These are phyloP conservation scores for Baudoinia panamericana DNA, from an alignment of 495 filamentous ascomycete species.

Conservation along the genomic window DNA sequence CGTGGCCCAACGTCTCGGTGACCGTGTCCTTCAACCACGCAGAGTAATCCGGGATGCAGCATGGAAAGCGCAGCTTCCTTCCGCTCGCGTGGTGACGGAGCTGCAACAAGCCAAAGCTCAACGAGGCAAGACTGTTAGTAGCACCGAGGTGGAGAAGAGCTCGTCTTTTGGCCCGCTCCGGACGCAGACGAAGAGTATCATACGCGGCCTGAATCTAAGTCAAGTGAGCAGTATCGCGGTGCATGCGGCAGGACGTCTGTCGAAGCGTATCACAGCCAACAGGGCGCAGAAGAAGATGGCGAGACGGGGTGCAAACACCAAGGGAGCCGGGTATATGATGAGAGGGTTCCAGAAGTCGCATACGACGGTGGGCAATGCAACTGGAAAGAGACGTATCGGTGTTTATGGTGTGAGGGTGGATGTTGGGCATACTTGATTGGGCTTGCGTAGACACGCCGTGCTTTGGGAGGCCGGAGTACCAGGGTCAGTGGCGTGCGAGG, in stretches of 20 bases:
- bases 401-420: conserved; percentile 14
- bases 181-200: conserved; percentile 3
- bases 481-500: too few relatives aligned
- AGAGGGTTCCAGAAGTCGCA: conserved; percentile 16
- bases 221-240: conserved; percentile 15
- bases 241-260: conserved; percentile 17
- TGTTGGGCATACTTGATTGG: conserved; percentile 16
- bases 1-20: conserved; percentile 8
- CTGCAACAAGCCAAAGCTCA: conserved; percentile 12
- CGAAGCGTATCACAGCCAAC: conserved; percentile 18
- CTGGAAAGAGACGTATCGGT: conserved; percentile 19
- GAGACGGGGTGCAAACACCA: conserved; percentile 10
- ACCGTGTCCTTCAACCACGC: conserved; percentile 9
- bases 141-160: not conserved
- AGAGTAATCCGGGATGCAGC: conserved; percentile 19
- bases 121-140: not conserved
- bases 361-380: not conserved
- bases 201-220: conserved; percentile 10
- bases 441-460: too few relatives aligned
- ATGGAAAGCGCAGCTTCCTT: conserved; percentile 18
- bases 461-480: too few relatives aligned
- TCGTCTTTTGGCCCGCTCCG: conserved; percentile 1
- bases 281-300: conserved; percentile 15
- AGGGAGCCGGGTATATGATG: conserved; percentile 11
- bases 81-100: not conserved